Conservation (phyloP, 2,329 filamentous ascomycete genomes). For the Arthrinium phaeospermum region DNA sequence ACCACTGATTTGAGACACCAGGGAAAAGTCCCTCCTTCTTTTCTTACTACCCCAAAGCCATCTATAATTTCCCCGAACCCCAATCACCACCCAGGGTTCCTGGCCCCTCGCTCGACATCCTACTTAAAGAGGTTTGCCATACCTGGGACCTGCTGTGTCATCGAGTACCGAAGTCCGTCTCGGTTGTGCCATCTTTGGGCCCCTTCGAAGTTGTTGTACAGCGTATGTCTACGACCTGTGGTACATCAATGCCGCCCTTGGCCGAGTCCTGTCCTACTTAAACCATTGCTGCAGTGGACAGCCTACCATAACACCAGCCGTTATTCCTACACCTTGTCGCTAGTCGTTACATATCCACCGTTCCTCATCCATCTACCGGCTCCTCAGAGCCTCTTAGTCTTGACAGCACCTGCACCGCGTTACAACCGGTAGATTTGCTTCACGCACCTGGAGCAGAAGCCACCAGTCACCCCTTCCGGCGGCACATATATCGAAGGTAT, state of each 20-base stretch:
- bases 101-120: background rate
- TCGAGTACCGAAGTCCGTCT: conserved; percentile 21
- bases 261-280: conserved; percentile 23
- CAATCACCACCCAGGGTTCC: background rate
- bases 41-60: background rate
- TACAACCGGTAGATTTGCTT: background rate
- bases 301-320: background rate
- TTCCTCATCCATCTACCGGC: background rate
- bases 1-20: background rate
- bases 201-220: conserved; percentile 31
- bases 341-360: conserved; percentile 25
- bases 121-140: conserved; percentile 13
- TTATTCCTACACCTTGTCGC: conserved; percentile 19
- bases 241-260: conserved; percentile 26
- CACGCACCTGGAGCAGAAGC: background rate
- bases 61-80: conserved; percentile 17
- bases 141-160: conserved; percentile 20
- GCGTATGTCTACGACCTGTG: conserved; percentile 29
- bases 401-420: background rate
- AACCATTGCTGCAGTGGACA: conserved; percentile 1
- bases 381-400: background rate
- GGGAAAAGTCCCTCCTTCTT: background rate
- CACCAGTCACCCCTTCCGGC: background rate
- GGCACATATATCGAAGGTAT: background rate
- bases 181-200: conserved; percentile 20